These are phyloP conservation scores for Cornus kousa DNA, from an alignment of 148 eudicot genomes.

Conservation along the genomic window DNA sequence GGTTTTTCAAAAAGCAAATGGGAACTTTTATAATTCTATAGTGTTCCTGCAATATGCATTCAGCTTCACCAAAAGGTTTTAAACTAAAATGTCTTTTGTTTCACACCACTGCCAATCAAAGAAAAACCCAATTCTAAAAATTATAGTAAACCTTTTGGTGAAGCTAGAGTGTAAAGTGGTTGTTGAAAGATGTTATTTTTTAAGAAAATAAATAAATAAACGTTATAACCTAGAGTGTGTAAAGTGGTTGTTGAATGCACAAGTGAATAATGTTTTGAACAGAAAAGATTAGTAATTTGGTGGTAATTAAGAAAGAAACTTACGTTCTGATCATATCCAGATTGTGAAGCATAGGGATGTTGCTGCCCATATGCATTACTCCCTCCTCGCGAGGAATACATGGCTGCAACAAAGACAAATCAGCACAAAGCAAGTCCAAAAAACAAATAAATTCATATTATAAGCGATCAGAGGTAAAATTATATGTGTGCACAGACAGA, in stretches of 20 bases:
- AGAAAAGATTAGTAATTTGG: not conserved
- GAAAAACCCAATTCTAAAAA: not conserved
- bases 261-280: not conserved
- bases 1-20: not conserved
- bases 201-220: not conserved
- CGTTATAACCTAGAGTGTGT: not conserved
- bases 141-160: no score
- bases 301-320: not conserved
- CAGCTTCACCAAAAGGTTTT: not conserved
- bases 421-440: not conserved
- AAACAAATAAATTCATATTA: no score
- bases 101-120: not conserved
- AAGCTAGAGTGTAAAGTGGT: not conserved
- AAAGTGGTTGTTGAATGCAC: no score
- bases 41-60: not conserved
- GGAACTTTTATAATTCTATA: not conserved
- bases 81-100: not conserved
- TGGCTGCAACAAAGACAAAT: slow-evolving; percentile 4
- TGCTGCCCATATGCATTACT: slow-evolving; percentile 50
- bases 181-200: not conserved
- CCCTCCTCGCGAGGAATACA: slow-evolving; percentile 58
- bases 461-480: no score
- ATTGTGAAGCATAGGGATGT: slow-evolving; percentile 49
- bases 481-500: no score
- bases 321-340: slow-evolving; percentile 64